phyloP scores from a whole-genome alignment of 2,329 filamentous ascomycete genomes.

The Harringtonia lauricola region DNA sequence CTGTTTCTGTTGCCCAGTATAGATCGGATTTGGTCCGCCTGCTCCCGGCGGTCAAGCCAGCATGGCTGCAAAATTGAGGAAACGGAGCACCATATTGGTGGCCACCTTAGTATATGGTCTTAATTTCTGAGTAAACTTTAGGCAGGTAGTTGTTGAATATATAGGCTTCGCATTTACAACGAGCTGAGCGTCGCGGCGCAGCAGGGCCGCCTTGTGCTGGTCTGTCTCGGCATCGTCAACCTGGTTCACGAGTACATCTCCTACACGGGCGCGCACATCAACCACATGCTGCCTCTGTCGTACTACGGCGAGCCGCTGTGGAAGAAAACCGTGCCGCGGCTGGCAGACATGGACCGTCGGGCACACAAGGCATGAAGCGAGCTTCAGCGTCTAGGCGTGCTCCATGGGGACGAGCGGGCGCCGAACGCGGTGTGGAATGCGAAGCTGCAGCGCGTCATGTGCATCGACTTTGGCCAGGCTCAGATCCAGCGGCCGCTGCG shows the following conservation, averaged over 20 bases:
- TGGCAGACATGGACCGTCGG: not conserved
- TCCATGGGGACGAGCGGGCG: not conserved
- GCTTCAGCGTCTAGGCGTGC: not conserved
- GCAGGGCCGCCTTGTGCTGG: conserved; percentile 1
- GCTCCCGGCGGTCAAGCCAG: not conserved
- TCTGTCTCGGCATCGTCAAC: not conserved
- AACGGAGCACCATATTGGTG: too few species aligned
- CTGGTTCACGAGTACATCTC: not conserved
- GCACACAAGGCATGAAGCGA: not conserved
- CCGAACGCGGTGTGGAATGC: conserved; percentile 2
- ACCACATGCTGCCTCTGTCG: conserved; percentile 1
- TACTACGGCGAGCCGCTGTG: not conserved
- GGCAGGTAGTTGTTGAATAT: too few species aligned
- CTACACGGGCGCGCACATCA: not conserved
- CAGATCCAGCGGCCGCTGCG: too few species aligned
- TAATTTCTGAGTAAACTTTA: too few species aligned
- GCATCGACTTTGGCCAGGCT: conserved; percentile 6
- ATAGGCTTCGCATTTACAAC: not conserved
- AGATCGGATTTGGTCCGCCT: not conserved
- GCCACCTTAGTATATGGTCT: too few species aligned
- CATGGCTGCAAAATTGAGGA: not conserved
- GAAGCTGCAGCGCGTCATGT: not conserved
- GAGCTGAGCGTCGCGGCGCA: not conserved
- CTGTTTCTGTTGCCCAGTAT: not conserved
- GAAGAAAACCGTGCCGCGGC: not conserved